These are phyloP conservation scores for Hymenoscyphus fructigenus DNA, from an alignment of 2,329 filamentous ascomycete species.

Conservation along the genomic window DNA sequence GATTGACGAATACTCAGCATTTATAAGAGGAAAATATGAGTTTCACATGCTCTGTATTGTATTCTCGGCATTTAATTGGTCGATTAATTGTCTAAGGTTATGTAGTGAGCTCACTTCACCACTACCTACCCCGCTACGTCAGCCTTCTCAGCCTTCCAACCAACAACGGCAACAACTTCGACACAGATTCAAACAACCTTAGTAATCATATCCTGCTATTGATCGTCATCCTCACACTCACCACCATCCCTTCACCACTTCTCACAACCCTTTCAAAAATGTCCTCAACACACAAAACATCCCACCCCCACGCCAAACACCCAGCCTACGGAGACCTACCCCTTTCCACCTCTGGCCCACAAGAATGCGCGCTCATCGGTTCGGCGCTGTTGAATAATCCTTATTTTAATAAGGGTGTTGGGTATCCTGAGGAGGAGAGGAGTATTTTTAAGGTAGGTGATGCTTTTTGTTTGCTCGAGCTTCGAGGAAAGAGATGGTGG, in stretches of 20 bases:
- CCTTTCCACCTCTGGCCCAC: conserved; percentile 48
- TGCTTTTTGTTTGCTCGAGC: too few species aligned
- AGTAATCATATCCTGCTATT: too few species aligned
- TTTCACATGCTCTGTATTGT: too few species aligned
- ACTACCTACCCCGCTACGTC: too few species aligned
- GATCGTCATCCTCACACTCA: neutral
- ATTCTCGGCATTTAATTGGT: too few species aligned
- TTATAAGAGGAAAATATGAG: too few species aligned
- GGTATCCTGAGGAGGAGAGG: conserved; percentile 69
- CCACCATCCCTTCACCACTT: neutral
- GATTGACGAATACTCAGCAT: neutral
- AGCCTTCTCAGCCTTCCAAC: too few species aligned
- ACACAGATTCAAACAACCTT: too few species aligned
- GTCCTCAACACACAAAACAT: conserved; percentile 19
- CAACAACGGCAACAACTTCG: too few species aligned
- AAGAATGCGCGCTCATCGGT: conserved; percentile 51
- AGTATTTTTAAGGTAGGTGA: conserved; percentile 53
- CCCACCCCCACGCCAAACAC: conserved; percentile 30
- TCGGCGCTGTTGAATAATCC: conserved; percentile 60
- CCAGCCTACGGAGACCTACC: conserved; percentile 46
- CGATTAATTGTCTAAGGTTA: too few species aligned
- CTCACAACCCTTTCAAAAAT: neutral
- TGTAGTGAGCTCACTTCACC: too few species aligned
- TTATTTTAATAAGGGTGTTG: conserved; percentile 82
- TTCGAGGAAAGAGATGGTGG: too few species aligned